Conservation (phyloP, 768 basidiomycete genomes). For the Auricularia heimuer region DNA sequence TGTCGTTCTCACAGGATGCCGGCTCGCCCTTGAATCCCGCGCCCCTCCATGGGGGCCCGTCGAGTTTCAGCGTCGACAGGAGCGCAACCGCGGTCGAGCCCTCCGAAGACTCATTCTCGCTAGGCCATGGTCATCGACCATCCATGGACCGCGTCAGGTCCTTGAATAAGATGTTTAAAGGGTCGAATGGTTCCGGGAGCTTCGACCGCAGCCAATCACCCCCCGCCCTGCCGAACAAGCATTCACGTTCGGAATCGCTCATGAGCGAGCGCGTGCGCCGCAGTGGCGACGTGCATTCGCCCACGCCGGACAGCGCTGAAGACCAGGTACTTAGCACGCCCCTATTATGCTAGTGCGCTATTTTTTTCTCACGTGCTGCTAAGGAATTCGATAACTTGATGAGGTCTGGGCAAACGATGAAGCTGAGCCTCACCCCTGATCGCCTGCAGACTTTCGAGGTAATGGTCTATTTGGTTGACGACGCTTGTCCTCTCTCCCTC, state of each 20-base stretch:
- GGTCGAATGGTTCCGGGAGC: neutral
- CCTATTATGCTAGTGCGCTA: neutral
- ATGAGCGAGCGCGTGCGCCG: conserved; percentile 5
- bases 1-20: conserved; percentile 9
- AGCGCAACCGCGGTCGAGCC: neutral
- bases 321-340: neutral
- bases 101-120: neutral
- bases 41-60: neutral
- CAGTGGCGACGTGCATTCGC: conserved; percentile 1
- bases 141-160: neutral
- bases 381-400: conserved; percentile 90
- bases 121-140: neutral
- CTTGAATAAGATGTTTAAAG: neutral
- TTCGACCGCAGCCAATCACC: neutral
- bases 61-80: conserved; percentile 1
- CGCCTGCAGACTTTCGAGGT: conserved; percentile 91
- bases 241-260: neutral
- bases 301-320: conserved; percentile 6
- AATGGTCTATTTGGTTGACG: conserved; percentile 19
- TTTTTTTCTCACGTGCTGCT: neutral
- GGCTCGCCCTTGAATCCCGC: neutral
- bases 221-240: neutral
- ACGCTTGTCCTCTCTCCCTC: neutral
- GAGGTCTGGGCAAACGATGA: conserved; percentile 84
- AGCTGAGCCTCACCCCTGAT: conserved; percentile 91